Percentiles rank a stretch among this genome's conserved stretches.
These are phyloP conservation scores for Ocimum tenuiflorum DNA, from an alignment of 257 asterid genomes.

Conservation along the genomic window DNA sequence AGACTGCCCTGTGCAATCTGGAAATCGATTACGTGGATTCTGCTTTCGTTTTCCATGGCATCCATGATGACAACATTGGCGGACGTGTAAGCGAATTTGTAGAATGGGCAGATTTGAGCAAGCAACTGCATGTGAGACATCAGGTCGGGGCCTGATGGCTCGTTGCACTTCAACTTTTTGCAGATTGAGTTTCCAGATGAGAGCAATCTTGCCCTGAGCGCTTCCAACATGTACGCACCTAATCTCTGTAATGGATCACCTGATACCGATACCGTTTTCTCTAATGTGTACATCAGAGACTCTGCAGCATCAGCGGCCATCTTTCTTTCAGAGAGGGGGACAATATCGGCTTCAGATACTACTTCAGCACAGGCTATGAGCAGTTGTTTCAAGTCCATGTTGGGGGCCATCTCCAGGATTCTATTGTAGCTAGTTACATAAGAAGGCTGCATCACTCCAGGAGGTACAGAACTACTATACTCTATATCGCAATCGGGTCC, in stretches of 20 bases:
- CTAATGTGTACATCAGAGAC: conserved; percentile 47
- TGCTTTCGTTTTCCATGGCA: conserved; percentile 54
- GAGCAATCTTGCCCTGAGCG: conserved; percentile 58
- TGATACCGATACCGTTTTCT: conserved; percentile 57
- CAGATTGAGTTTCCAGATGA: conserved; percentile 76
- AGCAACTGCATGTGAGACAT: conserved; percentile 74
- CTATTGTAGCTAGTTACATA: conserved; percentile 35
- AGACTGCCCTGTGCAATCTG: conserved; percentile 90
- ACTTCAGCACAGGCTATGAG: conserved; percentile 63
- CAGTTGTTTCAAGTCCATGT: conserved; percentile 56
- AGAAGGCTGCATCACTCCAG: conserved; percentile 26
- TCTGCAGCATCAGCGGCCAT: conserved; percentile 42
- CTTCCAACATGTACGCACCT: conserved; percentile 82
- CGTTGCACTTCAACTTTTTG: conserved; percentile 67
- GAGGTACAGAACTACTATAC: conserved; percentile 40
- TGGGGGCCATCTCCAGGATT: conserved; percentile 55
- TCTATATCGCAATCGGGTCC: conserved; percentile 59
- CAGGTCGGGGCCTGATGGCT: conserved; percentile 64
- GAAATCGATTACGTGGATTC: conserved; percentile 72
- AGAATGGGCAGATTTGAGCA: conserved; percentile 63
- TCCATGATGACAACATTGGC: conserved; percentile 54
- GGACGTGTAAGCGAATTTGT: conserved; percentile 68
- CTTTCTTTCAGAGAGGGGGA: conserved; percentile 22
- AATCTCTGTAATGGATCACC: conserved; percentile 80
- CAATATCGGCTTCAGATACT: conserved; percentile 42